Conservation (phyloP, 2,329 filamentous ascomycete species). For the Fusarium marasasianum region DNA sequence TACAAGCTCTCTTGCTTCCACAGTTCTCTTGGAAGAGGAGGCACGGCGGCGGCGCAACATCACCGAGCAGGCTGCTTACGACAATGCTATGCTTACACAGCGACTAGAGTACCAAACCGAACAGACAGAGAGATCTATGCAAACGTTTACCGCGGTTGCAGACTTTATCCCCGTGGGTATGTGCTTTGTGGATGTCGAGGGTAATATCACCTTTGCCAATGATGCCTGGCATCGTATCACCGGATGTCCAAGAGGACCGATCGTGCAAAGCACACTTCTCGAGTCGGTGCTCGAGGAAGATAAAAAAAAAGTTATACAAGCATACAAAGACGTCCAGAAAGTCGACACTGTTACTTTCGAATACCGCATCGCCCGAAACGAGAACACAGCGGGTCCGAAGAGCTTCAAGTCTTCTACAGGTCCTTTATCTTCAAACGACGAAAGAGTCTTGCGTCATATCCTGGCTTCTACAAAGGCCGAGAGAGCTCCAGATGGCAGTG, state of each 20-base stretch:
- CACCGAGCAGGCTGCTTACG: constrained; percentile 69
- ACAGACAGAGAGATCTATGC: constrained; percentile 63
- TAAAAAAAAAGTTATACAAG: constrained; percentile 50
- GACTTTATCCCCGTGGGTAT: constrained; percentile 80
- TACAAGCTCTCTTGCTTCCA: constrained; percentile 74
- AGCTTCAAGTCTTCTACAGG: constrained; percentile 33
- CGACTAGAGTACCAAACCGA: constrained; percentile 67
- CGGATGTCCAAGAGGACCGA: constrained; percentile 51
- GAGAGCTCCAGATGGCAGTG: constrained; percentile 52
- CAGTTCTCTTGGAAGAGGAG: constrained; percentile 77
- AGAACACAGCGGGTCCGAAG: not conserved
- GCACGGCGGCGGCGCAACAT: constrained; percentile 63
- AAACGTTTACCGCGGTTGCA: constrained; percentile 74
- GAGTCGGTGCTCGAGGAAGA: constrained; percentile 59
- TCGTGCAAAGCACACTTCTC: constrained; percentile 51
- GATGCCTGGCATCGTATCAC: constrained; percentile 69
- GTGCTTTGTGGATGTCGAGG: constrained; percentile 73
- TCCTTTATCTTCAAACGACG: constrained; percentile 35
- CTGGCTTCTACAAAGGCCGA: constrained; percentile 60
- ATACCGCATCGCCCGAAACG: constrained; percentile 50
- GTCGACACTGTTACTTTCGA: constrained; percentile 56
- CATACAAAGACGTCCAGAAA: constrained; percentile 53
- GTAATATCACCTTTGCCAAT: constrained; percentile 76
- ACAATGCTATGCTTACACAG: constrained; percentile 72
- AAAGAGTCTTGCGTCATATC: constrained; percentile 53